Percentiles rank a stretch among this genome's conserved stretches.
phyloP scores from a whole-genome alignment of 2,329 filamentous ascomycete genomes.

The Colletotrichum costaricense region DNA sequence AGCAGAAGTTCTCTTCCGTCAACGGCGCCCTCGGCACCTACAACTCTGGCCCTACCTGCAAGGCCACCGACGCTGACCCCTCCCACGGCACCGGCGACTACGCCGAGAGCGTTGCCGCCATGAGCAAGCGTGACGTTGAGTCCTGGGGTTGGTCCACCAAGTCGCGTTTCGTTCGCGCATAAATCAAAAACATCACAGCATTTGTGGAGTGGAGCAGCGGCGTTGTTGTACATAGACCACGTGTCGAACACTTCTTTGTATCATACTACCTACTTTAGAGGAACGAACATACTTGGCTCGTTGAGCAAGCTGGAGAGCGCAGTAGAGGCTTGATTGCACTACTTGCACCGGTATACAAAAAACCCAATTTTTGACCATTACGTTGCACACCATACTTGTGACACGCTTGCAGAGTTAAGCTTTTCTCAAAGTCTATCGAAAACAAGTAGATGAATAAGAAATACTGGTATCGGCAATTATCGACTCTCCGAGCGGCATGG shows the following conservation, averaged over 20 bases:
- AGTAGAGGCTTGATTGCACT: neutral
- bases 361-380: neutral
- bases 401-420: neutral
- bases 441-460: neutral
- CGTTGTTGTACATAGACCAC: neutral
- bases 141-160: conserved; percentile 30
- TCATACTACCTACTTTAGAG: neutral
- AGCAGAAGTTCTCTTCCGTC: conserved; percentile 51
- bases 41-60: conserved; percentile 43
- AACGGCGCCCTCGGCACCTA: conserved; percentile 48
- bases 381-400: neutral
- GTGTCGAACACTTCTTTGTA: neutral
- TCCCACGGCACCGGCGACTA: conserved; percentile 53
- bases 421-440: neutral
- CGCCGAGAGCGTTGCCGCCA: conserved; percentile 46
- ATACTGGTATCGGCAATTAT: neutral
- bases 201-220: neutral
- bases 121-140: conserved; percentile 35
- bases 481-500: neutral
- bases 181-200: neutral
- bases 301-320: neutral
- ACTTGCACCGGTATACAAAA: neutral
- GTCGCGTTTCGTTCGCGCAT: conserved; percentile 31
- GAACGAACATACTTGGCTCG: neutral
- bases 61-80: conserved; percentile 53